Conservation (phyloP, 192 early-diverging fungal species). For the Podila horticola region DNA sequence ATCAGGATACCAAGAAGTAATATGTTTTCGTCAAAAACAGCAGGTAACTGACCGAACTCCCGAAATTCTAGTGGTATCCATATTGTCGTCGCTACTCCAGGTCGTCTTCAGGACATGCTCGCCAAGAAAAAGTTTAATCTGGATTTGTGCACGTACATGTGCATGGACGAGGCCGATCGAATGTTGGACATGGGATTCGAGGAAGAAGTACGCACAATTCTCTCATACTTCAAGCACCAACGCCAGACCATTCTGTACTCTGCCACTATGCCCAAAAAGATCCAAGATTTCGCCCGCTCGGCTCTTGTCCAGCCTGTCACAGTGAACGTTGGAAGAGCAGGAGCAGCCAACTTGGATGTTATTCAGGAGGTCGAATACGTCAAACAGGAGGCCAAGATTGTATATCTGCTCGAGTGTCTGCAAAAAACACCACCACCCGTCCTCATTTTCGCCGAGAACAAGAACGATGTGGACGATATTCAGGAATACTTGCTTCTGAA, state of each 20-base stretch:
- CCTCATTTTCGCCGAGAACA: slow-evolving; percentile 97
- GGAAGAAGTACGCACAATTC: slow-evolving; percentile 94
- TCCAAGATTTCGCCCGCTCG: slow-evolving; percentile 94
- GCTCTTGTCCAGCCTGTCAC: slow-evolving; percentile 90
- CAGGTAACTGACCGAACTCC: too few relatives aligned
- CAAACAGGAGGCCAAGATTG: slow-evolving; percentile 94
- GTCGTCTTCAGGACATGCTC: slow-evolving; percentile 93
- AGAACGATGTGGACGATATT: slow-evolving; percentile 99
- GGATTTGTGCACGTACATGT: slow-evolving; percentile 88
- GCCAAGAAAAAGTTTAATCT: slow-evolving; percentile 88
- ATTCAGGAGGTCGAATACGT: slow-evolving; percentile 99
- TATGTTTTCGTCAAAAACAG: too few relatives aligned
- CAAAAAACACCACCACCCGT: slow-evolving; percentile 98
- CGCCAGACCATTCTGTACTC: slow-evolving; percentile 97
- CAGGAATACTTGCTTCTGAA: slow-evolving; percentile 96
- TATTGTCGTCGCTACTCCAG: slow-evolving; percentile 96
- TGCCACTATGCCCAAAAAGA: slow-evolving; percentile 98
- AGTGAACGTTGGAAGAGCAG: slow-evolving; percentile 98
- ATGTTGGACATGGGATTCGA: slow-evolving; percentile 99
- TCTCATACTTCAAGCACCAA: slow-evolving; percentile 95
- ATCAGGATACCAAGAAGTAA: not conserved
- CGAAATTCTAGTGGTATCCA: slow-evolving; percentile 75
- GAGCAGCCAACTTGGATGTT: slow-evolving; percentile 95
- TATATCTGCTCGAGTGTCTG: slow-evolving; percentile 93
- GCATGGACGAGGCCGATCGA: slow-evolving; percentile 98